Conservation (phyloP, 768 basidiomycete species). For the Obba rivulosa region DNA sequence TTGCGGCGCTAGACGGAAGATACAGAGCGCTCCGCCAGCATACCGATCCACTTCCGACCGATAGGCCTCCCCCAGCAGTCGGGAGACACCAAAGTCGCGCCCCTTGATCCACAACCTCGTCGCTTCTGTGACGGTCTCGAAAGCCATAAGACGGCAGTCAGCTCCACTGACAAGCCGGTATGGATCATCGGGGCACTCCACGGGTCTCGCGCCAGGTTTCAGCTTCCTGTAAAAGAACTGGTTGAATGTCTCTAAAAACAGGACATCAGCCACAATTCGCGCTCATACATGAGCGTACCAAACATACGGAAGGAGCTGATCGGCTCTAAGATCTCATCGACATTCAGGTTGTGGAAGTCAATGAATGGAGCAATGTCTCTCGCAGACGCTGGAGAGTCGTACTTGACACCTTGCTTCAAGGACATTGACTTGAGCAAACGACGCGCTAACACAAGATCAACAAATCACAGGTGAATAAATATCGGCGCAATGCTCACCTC, state of each 20-base stretch:
- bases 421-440: conserved; percentile 85
- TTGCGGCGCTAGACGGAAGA: conserved; percentile 90
- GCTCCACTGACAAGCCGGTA: conserved; percentile 81
- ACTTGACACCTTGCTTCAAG: conserved; percentile 92
- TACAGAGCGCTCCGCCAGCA: conserved; percentile 75
- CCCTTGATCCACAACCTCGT: conserved; percentile 97
- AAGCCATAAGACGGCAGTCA: conserved; percentile 95
- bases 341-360: conserved; percentile 81
- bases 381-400: conserved; percentile 80
- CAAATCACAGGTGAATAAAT: background rate
- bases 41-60: conserved; percentile 65
- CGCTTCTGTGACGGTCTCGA: conserved; percentile 80
- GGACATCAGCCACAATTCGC: background rate
- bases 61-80: conserved; percentile 77
- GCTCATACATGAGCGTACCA: background rate
- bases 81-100: conserved; percentile 79
- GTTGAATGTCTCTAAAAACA: conserved; percentile 75
- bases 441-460: conserved; percentile 43
- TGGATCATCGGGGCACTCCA: conserved; percentile 69
- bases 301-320: conserved; percentile 74
- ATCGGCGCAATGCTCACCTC: conserved; percentile 46
- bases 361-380: conserved; percentile 85
- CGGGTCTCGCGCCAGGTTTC: conserved; percentile 73
- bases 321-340: conserved; percentile 80
- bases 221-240: conserved; percentile 90